Evolutionary conservation across 2,329 filamentous ascomycete species (phyloP), one percentile per base, ranked within the genome.

Genomic region (Trichophyton equinum): DNA sequence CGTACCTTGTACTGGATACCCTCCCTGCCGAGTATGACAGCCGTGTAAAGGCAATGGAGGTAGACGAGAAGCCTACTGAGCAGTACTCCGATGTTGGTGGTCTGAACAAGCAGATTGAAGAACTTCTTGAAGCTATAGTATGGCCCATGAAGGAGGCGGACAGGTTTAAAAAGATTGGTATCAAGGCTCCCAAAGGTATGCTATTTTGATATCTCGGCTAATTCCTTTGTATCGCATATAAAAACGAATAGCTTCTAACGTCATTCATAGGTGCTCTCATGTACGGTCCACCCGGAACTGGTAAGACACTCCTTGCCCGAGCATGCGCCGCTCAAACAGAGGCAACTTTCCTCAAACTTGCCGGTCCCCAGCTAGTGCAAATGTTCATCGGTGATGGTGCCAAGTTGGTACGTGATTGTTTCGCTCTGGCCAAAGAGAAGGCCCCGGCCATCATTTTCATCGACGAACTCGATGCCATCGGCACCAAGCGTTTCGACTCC

Each of bases 81-180:
- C 96, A 97, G 78, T 99, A 99, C 78, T 94, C 87, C 60, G 94
- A 99, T 78, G 95, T 99, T 13, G 94, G 94, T 77, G 94, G 94
- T 58, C 76, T 99, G 69, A 91, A 96, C 77, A 99, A 99, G 79
- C 94, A 99, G 80, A 99, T 99, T 71, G 92, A 96, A 75, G 95
- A 99, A 78, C 82, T 99, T 60, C 91, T 99, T 7, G 94, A 99
- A 78, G 94, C 94, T 61, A 94, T 99, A 57, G 94, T 99, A 33
- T 97, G 92, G 92, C 94, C 94, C 1, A 99, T 99, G 94, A 97
- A 97, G 82, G 92, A 99, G 78, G 91, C 94, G 1, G 95, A 99
- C 69, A 85, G 92, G 20, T 99, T 99, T 80, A 97, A 96, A 83
- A 97, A 96, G 82, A 96, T 99, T 70, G 94, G 94, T 68, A 99